phyloP scores from a whole-genome alignment of 2,329 filamentous ascomycete species.

The Apiospora saccharicola region DNA sequence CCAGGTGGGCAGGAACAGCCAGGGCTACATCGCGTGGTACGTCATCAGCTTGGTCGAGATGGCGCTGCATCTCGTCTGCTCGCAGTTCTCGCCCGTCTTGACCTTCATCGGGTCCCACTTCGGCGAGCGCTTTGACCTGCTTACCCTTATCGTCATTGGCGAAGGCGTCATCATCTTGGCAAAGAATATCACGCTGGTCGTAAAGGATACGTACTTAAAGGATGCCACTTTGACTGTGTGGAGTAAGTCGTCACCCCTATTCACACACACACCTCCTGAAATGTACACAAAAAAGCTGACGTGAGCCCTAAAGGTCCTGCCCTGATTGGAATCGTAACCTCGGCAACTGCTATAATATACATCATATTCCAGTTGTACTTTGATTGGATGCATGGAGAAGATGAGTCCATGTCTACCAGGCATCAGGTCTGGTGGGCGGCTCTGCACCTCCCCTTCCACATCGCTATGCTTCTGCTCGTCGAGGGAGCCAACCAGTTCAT shows the following conservation, averaged over 20 bases:
- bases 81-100: slow-evolving; percentile 61
- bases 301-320: slow-evolving; percentile 38
- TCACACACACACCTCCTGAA: not conserved
- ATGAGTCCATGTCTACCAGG: slow-evolving; percentile 62
- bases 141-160: slow-evolving; percentile 61
- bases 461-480: slow-evolving; percentile 68
- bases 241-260: slow-evolving; percentile 31
- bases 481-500: slow-evolving; percentile 68
- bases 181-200: slow-evolving; percentile 58
- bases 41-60: slow-evolving; percentile 61
- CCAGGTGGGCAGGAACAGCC: slow-evolving; percentile 47
- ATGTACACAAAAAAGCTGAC: slow-evolving; percentile 27
- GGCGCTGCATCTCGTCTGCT: slow-evolving; percentile 58
- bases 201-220: slow-evolving; percentile 51
- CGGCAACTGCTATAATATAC: slow-evolving; percentile 51
- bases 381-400: slow-evolving; percentile 65
- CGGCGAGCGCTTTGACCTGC: slow-evolving; percentile 67
- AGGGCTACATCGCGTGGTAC: slow-evolving; percentile 57
- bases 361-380: slow-evolving; percentile 59
- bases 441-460: slow-evolving; percentile 69
- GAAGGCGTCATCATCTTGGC: slow-evolving; percentile 56
- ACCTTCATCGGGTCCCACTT: slow-evolving; percentile 69
- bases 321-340: slow-evolving; percentile 50
- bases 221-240: slow-evolving; percentile 37
- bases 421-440: slow-evolving; percentile 66